phyloP scores from a whole-genome alignment of 306 rosid genomes.

The Echinosophora koreensis region DNA sequence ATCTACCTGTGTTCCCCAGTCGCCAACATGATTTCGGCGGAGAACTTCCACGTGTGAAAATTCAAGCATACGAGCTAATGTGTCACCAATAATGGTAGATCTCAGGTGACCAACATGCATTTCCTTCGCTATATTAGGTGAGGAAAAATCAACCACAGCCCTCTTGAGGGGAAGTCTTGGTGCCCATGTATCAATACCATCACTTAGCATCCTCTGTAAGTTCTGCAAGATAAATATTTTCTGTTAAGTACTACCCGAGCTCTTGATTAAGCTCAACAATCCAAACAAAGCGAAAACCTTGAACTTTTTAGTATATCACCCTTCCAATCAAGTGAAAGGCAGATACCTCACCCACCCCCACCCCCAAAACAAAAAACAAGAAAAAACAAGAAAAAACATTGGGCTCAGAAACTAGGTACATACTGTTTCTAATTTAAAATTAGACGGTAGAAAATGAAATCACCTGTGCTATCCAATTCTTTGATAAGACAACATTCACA shows the following conservation, averaged over 20 bases:
- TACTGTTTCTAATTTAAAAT: constrained; percentile 15
- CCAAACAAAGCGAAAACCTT: constrained; percentile 21
- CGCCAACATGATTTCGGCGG: constrained; percentile 95
- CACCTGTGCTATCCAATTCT: constrained; percentile 86
- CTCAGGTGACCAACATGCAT: constrained; percentile 99
- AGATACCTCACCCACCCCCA: neutral
- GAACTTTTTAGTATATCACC: neutral
- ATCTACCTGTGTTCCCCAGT: constrained; percentile 98
- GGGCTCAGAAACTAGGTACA: neutral
- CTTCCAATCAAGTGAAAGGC: constrained; percentile 11
- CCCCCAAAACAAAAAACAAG: too few relatives aligned
- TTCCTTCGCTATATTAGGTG: constrained; percentile 95
- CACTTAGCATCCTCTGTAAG: constrained; percentile 72
- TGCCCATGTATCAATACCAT: constrained; percentile 89
- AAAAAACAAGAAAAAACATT: neutral
- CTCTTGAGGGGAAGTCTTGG: constrained; percentile 76
- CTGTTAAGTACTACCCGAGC: constrained; percentile 15
- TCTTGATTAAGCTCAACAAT: constrained; percentile 15
- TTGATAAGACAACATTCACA: constrained; percentile 68
- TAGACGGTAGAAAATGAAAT: constrained; percentile 20
- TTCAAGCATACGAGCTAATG: constrained; percentile 90
- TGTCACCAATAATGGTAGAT: constrained; percentile 94
- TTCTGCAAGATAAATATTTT: constrained; percentile 60
- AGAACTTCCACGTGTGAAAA: constrained; percentile 81
- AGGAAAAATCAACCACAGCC: constrained; percentile 91